These are phyloP conservation scores for Phytophthora chlamydospora DNA, from an alignment of 352 stramenopile species.

Conservation along the genomic window DNA sequence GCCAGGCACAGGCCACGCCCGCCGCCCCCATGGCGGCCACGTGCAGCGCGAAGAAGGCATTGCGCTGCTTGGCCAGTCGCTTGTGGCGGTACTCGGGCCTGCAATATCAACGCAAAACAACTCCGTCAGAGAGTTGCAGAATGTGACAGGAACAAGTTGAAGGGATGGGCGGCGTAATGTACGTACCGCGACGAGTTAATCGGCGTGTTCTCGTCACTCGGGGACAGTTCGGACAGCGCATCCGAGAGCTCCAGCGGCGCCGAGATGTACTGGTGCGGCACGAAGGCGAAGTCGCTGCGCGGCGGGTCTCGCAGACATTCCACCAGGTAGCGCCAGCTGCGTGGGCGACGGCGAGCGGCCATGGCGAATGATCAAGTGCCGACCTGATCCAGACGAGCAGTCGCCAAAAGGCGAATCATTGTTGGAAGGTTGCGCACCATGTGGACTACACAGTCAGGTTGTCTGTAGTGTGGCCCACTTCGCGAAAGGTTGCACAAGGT, in stretches of 20 bases:
- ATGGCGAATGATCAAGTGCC: conserved; percentile 11
- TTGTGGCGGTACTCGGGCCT: conserved; percentile 40
- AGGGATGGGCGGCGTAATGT: not conserved
- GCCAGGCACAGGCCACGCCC: conserved; percentile 56
- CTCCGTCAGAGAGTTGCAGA: conserved; percentile 2
- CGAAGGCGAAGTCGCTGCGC: conserved; percentile 83
- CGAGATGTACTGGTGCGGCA: conserved; percentile 81
- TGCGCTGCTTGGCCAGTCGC: conserved; percentile 39
- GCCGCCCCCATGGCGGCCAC: conserved; percentile 53
- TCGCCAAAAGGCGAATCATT: no score
- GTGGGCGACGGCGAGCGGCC: conserved; percentile 20
- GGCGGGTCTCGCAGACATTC: conserved; percentile 65
- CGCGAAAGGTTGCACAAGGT: no score
- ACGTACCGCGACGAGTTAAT: conserved; percentile 49
- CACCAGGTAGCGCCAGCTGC: conserved; percentile 70
- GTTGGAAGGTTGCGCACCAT: no score
- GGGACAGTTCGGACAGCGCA: conserved; percentile 33
- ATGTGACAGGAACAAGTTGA: conserved; percentile 13
- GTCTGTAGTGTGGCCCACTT: no score
- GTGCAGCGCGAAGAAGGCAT: conserved; percentile 68
- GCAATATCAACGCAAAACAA: not conserved
- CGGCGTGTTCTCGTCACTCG: conserved; percentile 72
- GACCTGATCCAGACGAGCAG: conserved; percentile 10
- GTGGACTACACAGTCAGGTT: no score
- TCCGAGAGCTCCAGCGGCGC: conserved; percentile 47